Evolutionary conservation across 257 asterid species (phyloP).

Genomic region (Solanum chaucha): DNA sequence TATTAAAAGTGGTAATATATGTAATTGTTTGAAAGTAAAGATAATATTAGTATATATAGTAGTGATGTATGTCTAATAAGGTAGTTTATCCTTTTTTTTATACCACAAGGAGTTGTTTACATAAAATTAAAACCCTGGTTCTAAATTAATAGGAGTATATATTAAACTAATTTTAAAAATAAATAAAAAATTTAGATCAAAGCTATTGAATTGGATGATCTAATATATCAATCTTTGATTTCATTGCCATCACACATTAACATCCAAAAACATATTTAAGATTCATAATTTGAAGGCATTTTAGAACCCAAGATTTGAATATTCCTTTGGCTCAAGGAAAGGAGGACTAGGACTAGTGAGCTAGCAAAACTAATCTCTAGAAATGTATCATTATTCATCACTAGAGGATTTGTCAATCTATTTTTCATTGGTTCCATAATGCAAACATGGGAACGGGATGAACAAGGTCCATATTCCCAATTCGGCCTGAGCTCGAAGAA

Average conservation of each 20-base stretch:
- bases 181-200: background rate
- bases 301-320: background rate
- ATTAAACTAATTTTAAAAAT: background rate
- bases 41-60: no score
- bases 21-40: no score
- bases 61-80: no score
- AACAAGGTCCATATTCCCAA: constrained; percentile 21
- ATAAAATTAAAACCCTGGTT: background rate
- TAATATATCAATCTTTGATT: background rate
- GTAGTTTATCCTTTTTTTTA: background rate
- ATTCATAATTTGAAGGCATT: background rate
- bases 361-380: background rate
- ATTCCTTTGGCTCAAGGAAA: background rate
- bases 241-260: background rate
- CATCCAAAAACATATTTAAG: background rate
- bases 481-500: constrained; percentile 2
- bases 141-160: background rate
- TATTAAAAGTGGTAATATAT: no score
- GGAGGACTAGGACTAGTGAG: background rate
- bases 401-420: background rate
- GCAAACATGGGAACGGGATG: constrained; percentile 51
- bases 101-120: no score
- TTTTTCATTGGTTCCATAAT: constrained; percentile 44
- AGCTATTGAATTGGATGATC: background rate
- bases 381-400: background rate